Percentiles rank a stretch among this genome's conserved stretches.
phyloP scores from a whole-genome alignment of 2,329 filamentous ascomycete genomes.

The Hypoxylon sp. region DNA sequence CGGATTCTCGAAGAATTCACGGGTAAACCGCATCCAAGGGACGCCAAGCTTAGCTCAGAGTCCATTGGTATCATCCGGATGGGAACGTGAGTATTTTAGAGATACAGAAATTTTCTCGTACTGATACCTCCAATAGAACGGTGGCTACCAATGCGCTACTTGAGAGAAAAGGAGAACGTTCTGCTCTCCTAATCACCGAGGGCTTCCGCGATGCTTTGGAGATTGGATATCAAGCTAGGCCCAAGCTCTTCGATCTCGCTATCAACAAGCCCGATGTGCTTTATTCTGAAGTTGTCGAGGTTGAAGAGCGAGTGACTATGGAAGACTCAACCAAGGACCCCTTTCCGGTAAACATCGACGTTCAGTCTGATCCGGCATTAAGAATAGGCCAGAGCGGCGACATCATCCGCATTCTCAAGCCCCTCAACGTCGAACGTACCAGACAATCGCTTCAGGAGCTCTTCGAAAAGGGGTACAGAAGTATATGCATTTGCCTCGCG shows the following conservation, averaged over 20 bases:
- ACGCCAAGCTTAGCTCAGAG: conserved; percentile 54
- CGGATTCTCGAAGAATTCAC: conserved; percentile 75
- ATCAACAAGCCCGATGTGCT: conserved; percentile 44
- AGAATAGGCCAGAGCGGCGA: conserved; percentile 37
- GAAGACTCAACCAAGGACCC: conserved; percentile 44
- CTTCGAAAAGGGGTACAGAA: conserved; percentile 30
- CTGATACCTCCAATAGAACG: conserved; percentile 67
- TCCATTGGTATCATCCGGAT: conserved; percentile 51
- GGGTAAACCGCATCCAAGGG: conserved; percentile 67
- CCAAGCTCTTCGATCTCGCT: conserved; percentile 46
- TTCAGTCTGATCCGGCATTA: conserved; percentile 24
- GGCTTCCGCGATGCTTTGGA: conserved; percentile 57
- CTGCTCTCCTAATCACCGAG: conserved; percentile 79
- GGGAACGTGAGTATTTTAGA: conserved; percentile 41
- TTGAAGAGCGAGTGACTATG: conserved; percentile 46
- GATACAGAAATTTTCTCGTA: background rate
- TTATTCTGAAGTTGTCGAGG: conserved; percentile 44
- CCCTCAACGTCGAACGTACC: conserved; percentile 28
- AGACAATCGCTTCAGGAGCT: conserved; percentile 28
- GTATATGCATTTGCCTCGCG: conserved; percentile 45
- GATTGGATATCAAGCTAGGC: conserved; percentile 47
- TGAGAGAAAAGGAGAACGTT: conserved; percentile 80
- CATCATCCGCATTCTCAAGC: conserved; percentile 38
- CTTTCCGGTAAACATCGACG: conserved; percentile 15
- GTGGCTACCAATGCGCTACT: conserved; percentile 82